A percentile compares a stretch with the other conserved stretches of the same genome.
Evolutionary conservation across 306 rosid species (phyloP).

Genomic region (Clitoria ternatea): DNA sequence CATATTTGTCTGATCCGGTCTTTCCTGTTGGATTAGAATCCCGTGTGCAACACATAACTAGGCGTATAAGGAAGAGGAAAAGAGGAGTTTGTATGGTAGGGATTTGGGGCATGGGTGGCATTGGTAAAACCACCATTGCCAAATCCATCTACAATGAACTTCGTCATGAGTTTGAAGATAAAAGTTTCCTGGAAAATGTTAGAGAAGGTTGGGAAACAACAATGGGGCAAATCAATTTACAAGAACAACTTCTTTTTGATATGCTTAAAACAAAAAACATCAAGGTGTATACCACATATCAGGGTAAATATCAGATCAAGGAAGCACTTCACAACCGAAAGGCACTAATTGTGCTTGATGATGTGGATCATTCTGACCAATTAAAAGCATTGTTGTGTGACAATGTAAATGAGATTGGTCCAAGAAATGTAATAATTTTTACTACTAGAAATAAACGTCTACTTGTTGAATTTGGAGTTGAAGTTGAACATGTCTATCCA

Average conservation of each 20-base stretch:
- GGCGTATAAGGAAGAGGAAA: neutral
- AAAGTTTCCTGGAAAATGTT: neutral
- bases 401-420: neutral
- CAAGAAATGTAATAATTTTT: conserved; percentile 19
- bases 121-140: neutral
- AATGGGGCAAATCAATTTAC: neutral
- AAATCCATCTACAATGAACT: neutral
- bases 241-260: conserved; percentile 12
- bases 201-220: neutral
- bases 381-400: neutral
- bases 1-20: neutral
- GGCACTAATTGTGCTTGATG: conserved; percentile 9
- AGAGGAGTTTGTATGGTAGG: neutral
- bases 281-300: neutral
- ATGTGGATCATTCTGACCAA: neutral
- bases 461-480: neutral
- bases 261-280: neutral
- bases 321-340: neutral
- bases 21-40: conserved; percentile 2
- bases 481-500: neutral
- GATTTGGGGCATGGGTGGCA: conserved; percentile 27
- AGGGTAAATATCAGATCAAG: neutral
- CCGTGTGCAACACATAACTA: neutral
- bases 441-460: conserved; percentile 27
- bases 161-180: neutral